Evolutionary conservation across 257 asterid species (phyloP), one percentile per base, ranked within the genome.

Genomic region (Ilex asprella): DNA sequence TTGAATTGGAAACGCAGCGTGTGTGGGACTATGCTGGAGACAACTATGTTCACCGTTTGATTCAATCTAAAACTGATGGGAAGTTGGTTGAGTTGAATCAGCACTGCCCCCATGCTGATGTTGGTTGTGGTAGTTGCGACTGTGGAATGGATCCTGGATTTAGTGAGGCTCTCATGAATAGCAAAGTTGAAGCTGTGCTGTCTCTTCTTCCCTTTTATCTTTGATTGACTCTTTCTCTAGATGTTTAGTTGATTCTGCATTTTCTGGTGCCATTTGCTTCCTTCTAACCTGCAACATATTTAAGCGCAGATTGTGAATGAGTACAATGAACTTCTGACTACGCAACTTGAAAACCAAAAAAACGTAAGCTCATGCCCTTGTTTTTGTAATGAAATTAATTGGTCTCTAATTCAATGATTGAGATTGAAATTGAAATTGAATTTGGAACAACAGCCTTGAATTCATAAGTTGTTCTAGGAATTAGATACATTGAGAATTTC

Each of bases 21-120:
- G 99, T 93, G 67, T 93, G 99, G 99, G 97, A 93, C 73, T 84
- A 82, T 70, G 86, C 83, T 58, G 99, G 99, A 67, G 89, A 93
- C 73, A 93, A 89, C 76, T 93, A 93, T 78, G 99, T 93, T 80
- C 99, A 93, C 68, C 82, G 99, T 35, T 63, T 93, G 75, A 87
- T 93, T 76, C 99, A 85, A 72, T 87, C 96, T 63, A 93, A 93
- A 76, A 87, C 97, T 55, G 95, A 93, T 78, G 97, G 99, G 47
- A 85, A 93, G 70, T 70, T 89, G 83, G 95, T 93, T 41, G 99
- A 84, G 81, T 75, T 89, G 76, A 89, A 92, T 75, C 86, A 76
- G 69, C 93, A 78, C 50, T 80, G 95, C 71, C 31, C 60, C 16
- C 78, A 58, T 67, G 65, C 67, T 54, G 64, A 67, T 75, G 89